These are phyloP conservation scores for Colletotrichum sp. DNA, from an alignment of 2,329 filamentous ascomycete species.

Conservation along the genomic window DNA sequence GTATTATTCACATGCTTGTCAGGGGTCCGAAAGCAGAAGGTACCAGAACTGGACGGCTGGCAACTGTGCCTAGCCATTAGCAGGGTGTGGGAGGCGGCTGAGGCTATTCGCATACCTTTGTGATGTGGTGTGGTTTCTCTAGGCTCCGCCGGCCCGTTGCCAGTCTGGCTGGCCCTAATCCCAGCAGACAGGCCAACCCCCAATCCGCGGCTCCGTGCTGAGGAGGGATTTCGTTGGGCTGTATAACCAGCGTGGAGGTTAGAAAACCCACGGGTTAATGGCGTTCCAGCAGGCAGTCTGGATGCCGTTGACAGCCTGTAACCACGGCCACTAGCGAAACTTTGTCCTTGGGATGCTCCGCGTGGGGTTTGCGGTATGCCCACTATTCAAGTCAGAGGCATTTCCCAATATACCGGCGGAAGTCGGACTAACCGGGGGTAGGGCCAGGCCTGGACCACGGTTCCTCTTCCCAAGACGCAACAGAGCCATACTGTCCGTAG, in stretches of 20 bases:
- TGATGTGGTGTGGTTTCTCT: background rate
- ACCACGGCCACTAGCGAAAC: slow-evolving; percentile 25
- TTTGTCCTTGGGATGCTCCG: slow-evolving; percentile 28
- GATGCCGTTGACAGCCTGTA: slow-evolving; percentile 33
- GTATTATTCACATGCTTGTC: background rate
- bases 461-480: background rate
- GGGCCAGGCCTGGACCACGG: slow-evolving; percentile 9
- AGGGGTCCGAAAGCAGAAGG: background rate
- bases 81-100: background rate
- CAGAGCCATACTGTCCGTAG: background rate
- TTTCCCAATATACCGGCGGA: background rate
- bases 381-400: slow-evolving; percentile 19
- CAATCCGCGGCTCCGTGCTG: background rate
- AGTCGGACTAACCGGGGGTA: slow-evolving; percentile 22
- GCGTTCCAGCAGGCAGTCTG: slow-evolving; percentile 33
- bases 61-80: background rate
- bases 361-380: slow-evolving; percentile 34
- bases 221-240: background rate
- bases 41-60: background rate
- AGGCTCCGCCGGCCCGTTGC: background rate
- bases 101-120: background rate
- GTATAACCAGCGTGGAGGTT: background rate
- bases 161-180: background rate
- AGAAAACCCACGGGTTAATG: slow-evolving; percentile 5
- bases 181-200: slow-evolving; percentile 15